Conservation (phyloP, 2,329 filamentous ascomycete species). For the Colletotrichum horii region DNA sequence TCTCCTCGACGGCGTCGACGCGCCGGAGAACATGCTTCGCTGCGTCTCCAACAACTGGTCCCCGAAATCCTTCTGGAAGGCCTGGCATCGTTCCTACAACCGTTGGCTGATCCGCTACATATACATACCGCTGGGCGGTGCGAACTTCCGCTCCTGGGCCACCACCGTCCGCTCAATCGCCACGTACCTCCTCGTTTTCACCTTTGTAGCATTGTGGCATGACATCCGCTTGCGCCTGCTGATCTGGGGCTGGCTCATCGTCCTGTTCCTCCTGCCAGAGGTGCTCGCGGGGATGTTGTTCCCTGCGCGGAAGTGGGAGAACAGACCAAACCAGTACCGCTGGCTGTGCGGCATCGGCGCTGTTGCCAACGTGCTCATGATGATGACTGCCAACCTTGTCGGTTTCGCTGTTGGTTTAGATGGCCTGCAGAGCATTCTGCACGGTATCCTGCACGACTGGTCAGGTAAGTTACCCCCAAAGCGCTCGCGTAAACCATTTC, state of each 20-base stretch:
- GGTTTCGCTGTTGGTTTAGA: conserved; percentile 94
- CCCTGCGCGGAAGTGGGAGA: conserved; percentile 73
- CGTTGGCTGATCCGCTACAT: conserved; percentile 94
- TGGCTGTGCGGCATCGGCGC: conserved; percentile 81
- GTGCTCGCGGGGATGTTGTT: conserved; percentile 75
- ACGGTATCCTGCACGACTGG: conserved; percentile 77
- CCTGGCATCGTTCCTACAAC: conserved; percentile 95
- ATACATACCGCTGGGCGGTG: conserved; percentile 88
- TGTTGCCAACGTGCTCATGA: conserved; percentile 86
- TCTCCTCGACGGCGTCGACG: conserved; percentile 87
- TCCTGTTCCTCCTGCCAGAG: conserved; percentile 92
- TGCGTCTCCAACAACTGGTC: conserved; percentile 97
- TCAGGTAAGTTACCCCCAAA: conserved; percentile 54
- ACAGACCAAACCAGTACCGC: conserved; percentile 74
- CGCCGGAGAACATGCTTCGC: conserved; percentile 97
- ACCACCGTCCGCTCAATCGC: conserved; percentile 63
- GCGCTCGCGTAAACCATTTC: background rate
- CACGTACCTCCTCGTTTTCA: conserved; percentile 88
- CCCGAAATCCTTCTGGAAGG: conserved; percentile 90
- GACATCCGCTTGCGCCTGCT: conserved; percentile 90
- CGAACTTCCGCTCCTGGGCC: conserved; percentile 50
- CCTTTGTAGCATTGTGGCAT: conserved; percentile 97
- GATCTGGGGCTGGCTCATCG: conserved; percentile 97
- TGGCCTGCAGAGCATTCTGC: conserved; percentile 77
- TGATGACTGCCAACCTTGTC: conserved; percentile 94